Percentiles rank a stretch among this genome's conserved stretches.
Conservation (phyloP, 2,329 filamentous ascomycete genomes). For the Ascomycota sp. region DNA sequence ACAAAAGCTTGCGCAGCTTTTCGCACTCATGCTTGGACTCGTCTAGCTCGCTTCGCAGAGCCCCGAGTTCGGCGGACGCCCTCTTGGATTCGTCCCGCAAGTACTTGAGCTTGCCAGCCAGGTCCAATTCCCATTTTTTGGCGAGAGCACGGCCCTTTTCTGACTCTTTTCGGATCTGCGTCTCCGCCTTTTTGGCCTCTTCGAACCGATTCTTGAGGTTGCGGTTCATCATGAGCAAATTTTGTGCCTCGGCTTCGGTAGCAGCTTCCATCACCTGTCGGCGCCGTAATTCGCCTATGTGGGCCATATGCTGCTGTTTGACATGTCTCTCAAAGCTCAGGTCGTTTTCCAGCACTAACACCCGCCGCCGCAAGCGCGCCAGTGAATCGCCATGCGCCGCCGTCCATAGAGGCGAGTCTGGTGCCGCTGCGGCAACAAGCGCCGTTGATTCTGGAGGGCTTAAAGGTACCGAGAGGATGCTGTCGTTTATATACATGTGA, state of each 20-base stretch:
- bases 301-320: constrained; percentile 61
- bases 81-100: constrained; percentile 49
- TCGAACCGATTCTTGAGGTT: constrained; percentile 49
- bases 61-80: constrained; percentile 33
- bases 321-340: constrained; percentile 66
- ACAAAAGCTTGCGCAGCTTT: constrained; percentile 41
- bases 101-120: constrained; percentile 40
- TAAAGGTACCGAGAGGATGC: constrained; percentile 28
- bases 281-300: constrained; percentile 57
- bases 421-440: constrained; percentile 8
- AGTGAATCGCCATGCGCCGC: constrained; percentile 17
- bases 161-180: constrained; percentile 47
- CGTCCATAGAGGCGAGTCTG: constrained; percentile 9
- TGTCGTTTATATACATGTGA: constrained; percentile 33
- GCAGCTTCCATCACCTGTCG: constrained; percentile 56
- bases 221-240: constrained; percentile 54
- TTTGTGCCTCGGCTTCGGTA: constrained; percentile 62
- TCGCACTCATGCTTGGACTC: constrained; percentile 36
- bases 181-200: constrained; percentile 47
- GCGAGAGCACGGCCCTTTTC: constrained; percentile 48
- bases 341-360: constrained; percentile 58
- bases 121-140: constrained; percentile 56
- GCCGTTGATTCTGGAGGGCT: constrained; percentile 23
- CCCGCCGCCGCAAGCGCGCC: constrained; percentile 44
- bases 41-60: constrained; percentile 34